Base-by-base conservation (phyloP, 2,329 filamentous ascomycete genomes). In the Aureobasidium lini region DNA sequence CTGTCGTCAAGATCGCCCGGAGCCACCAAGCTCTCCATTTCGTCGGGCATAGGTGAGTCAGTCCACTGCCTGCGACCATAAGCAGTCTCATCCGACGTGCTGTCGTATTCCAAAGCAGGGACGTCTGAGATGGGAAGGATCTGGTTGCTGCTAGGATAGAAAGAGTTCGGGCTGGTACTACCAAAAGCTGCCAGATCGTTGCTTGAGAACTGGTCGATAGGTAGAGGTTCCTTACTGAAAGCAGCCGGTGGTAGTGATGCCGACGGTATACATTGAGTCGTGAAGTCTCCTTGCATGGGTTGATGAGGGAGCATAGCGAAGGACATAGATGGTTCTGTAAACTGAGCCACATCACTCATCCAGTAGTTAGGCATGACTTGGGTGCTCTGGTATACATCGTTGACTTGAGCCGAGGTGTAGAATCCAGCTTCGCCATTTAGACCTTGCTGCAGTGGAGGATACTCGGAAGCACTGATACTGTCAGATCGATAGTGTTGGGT, bases 1-100 rank as follows among this genome's bases (percentile, higher is more conserved):
- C 62, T 59, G 36, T 59, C 57, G 5, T 52, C 57, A 31, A 32
- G 23, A 16, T 56, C 52, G 15, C 31, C 52, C 28, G 40, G 28
- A 11, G 8, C 40, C 6, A 16, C 37, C 52, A 46, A 10, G n/a
- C 39, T 36, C 37, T 53, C 29, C 1, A 44, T 18, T 8, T 59
- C 57, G 18, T 42, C 47, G 11, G 37, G 36, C 40, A 44, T 39
- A 4, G 57, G 57, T 11, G 57, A 59, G 15, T 59, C 48, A 4
- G 46, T 37, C 57, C 47, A 48, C 11, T 57, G 47, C 29, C 57
- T 36, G 9, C 31, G 46, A 16, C 31, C 23, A 31, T 46, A 18
- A 16, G 40, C 47, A 37, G 13, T 15, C 15, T 53, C 57, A 18
- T 36, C 57, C 13, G 57, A 53, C 1, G 48, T 31, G 23, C 34